phyloP scores from a whole-genome alignment of 2,329 filamentous ascomycete genomes.

The Aphanocladium album region DNA sequence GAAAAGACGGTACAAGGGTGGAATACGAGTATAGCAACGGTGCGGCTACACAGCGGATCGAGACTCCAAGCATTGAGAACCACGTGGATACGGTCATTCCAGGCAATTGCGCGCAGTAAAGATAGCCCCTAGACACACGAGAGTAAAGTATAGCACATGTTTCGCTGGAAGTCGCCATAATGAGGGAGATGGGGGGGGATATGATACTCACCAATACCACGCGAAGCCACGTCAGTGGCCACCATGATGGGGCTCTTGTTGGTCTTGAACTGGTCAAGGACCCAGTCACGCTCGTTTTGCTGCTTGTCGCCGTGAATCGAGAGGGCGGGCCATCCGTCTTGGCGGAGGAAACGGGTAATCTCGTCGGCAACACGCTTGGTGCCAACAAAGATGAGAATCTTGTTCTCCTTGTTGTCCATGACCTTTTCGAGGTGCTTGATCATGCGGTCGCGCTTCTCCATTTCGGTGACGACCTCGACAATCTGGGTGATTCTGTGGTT shows the following conservation, averaged over 20 bases:
- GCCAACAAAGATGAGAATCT: constrained; percentile 89
- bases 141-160: constrained; percentile 75
- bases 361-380: constrained; percentile 96
- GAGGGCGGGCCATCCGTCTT: constrained; percentile 95
- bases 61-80: constrained; percentile 78
- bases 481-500: constrained; percentile 98
- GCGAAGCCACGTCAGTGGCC: constrained; percentile 97
- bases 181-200: constrained; percentile 37
- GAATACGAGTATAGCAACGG: constrained; percentile 65
- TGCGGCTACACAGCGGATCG: constrained; percentile 69
- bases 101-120: constrained; percentile 88
- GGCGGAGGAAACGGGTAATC: constrained; percentile 93
- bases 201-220: constrained; percentile 99
- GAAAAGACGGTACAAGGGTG: constrained; percentile 62
- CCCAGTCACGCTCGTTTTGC: constrained; percentile 99
- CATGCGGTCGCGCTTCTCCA: constrained; percentile 97
- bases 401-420: constrained; percentile 95
- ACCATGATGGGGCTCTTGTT: constrained; percentile 99
- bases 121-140: constrained; percentile 77
- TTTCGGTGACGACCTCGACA: constrained; percentile 91
- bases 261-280: constrained; percentile 98
- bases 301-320: constrained; percentile 99
- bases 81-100: constrained; percentile 78
- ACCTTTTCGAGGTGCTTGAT: constrained; percentile 96
- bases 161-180: constrained; percentile 54